These are phyloP conservation scores for Glaciozyma martinii DNA, from an alignment of 768 basidiomycete species.

Conservation along the genomic window DNA sequence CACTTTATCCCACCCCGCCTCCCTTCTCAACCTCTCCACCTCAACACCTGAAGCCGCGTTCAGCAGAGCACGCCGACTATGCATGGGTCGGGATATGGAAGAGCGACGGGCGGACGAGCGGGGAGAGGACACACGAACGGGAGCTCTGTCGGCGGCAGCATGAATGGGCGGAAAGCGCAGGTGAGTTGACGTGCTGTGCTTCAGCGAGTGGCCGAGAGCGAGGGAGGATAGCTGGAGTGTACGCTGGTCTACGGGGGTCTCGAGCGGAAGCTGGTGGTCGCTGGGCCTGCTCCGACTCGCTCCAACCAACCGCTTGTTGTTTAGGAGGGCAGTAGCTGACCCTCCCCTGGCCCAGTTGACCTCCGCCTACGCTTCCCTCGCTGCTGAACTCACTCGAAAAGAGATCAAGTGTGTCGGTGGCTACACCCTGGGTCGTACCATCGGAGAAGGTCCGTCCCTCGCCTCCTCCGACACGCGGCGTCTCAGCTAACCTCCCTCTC, in stretches of 20 bases:
- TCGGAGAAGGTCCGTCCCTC: conserved; percentile 39
- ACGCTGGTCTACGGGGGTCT: neutral
- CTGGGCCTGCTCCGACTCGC: neutral
- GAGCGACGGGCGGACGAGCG: too few species aligned
- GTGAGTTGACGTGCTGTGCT: neutral
- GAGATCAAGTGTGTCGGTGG: conserved; percentile 41
- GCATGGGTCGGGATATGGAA: too few species aligned
- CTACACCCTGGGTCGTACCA: conserved; percentile 41
- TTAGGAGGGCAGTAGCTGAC: neutral
- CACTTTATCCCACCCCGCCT: too few species aligned
- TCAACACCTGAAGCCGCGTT: too few species aligned
- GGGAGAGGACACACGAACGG: neutral
- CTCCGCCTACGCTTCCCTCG: conserved; percentile 41
- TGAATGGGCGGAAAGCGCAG: neutral
- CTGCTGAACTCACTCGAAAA: conserved; percentile 39
- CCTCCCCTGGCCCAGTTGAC: conserved; percentile 34
- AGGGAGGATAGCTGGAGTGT: neutral
- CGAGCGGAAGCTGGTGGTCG: too few species aligned
- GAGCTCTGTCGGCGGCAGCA: neutral
- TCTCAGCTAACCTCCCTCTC: too few species aligned
- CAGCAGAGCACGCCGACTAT: too few species aligned
- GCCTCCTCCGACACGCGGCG: neutral
- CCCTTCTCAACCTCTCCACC: too few species aligned
- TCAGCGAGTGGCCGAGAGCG: neutral
- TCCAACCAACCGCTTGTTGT: too few species aligned